These are phyloP conservation scores for Amanita phalloides DNA, from an alignment of 768 basidiomycete species.

Conservation along the genomic window DNA sequence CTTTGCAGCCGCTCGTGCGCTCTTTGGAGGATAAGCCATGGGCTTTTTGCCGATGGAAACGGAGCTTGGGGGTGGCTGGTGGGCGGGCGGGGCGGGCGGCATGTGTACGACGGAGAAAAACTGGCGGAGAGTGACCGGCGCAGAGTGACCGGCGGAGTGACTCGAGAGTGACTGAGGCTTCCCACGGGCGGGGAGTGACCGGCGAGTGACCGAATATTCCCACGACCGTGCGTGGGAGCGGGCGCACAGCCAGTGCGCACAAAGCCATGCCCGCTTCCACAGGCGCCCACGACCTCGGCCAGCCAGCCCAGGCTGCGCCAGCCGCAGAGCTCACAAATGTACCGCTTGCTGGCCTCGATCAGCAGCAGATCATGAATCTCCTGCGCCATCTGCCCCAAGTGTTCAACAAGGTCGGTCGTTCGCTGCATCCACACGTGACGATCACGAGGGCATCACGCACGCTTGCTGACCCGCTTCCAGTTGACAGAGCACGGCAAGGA, in stretches of 20 bases:
- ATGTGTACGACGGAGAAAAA: conserved; percentile 12
- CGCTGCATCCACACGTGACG: conserved; percentile 20
- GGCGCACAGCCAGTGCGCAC: conserved; percentile 19
- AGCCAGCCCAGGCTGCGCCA: conserved; percentile 16
- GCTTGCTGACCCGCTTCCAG: conserved; percentile 16
- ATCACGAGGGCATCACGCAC: conserved; percentile 11
- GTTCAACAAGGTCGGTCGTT: conserved; percentile 37
- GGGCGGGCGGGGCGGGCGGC: conserved; percentile 18
- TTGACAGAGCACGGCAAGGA: conserved; percentile 41
- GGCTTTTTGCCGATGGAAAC: conserved; percentile 90
- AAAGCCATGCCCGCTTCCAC: neutral
- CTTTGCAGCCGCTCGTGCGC: conserved; percentile 37
- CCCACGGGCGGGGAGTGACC: neutral
- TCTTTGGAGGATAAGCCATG: conserved; percentile 59
- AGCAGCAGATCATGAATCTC: conserved; percentile 47
- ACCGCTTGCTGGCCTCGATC: conserved; percentile 29
- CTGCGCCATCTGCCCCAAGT: conserved; percentile 45
- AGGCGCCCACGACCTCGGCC: conserved; percentile 22
- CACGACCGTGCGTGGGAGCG: conserved; percentile 15
- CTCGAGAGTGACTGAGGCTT: no score
- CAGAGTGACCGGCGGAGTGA: neutral
- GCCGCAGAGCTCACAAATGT: conserved; percentile 17
- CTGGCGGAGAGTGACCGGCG: neutral
- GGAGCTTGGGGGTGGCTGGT: conserved; percentile 51
- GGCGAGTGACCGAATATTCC: neutral